Conservation (phyloP, 192 early-diverging fungal genomes). For the Physocladia obscura region DNA sequence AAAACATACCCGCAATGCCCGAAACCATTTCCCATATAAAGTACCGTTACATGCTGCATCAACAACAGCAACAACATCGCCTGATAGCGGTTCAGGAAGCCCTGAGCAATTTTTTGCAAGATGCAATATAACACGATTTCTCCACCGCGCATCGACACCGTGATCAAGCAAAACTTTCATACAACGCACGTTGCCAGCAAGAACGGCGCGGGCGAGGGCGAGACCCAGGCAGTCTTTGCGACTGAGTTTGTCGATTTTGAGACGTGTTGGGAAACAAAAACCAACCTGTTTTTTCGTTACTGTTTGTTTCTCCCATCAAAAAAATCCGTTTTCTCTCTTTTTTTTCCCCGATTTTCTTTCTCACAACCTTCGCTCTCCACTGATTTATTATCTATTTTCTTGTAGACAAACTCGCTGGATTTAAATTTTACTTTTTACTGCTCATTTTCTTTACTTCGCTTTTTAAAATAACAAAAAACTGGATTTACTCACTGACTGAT, state of each 20-base stretch:
- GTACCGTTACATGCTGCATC: background rate
- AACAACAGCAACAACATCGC: constrained; percentile 2
- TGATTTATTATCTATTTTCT: background rate
- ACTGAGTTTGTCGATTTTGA: background rate
- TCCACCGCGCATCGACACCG: constrained; percentile 4
- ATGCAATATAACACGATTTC: background rate
- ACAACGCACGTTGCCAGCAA: constrained; percentile 3
- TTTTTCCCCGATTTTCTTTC: too few relatives aligned
- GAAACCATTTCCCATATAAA: constrained; percentile 12
- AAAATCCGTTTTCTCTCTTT: too few relatives aligned
- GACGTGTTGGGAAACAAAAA: background rate
- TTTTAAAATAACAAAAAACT: too few relatives aligned
- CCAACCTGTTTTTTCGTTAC: background rate
- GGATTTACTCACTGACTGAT: too few relatives aligned
- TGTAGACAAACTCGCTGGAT: too few relatives aligned
- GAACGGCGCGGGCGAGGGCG: constrained; percentile 7
- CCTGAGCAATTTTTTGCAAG: background rate
- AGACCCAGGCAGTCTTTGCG: constrained; percentile 13
- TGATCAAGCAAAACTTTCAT: background rate
- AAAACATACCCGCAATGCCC: background rate
- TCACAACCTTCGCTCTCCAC: background rate
- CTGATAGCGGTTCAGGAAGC: background rate
- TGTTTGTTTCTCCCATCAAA: too few relatives aligned
- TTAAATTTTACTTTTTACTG: too few relatives aligned
- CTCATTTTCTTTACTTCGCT: too few relatives aligned